phyloP scores from a whole-genome alignment of 176 grass and related monocot species.

The Musa acuminata region DNA sequence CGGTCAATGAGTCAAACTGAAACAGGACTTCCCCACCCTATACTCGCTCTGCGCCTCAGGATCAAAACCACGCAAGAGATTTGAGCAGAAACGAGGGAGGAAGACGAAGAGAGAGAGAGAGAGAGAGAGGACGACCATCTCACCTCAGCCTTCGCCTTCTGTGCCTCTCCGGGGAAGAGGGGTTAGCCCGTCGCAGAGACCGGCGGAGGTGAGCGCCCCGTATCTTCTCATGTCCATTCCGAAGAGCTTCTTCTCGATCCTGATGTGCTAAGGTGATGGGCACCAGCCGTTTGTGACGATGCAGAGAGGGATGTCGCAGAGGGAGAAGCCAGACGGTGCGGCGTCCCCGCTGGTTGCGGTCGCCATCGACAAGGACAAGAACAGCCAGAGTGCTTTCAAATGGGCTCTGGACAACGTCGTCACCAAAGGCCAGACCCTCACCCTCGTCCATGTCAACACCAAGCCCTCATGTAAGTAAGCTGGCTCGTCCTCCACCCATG shows the following conservation, averaged over 20 bases:
- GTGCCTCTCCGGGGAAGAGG: neutral
- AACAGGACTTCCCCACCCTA: no score
- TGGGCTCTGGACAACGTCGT: conserved; percentile 1
- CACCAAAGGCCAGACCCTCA: neutral
- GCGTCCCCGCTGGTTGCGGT: neutral
- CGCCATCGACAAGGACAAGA: conserved; percentile 6
- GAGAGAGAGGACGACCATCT: neutral
- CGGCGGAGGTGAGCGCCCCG: neutral
- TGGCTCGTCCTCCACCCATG: no score
- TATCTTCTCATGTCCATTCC: no score
- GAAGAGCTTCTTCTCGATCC: neutral
- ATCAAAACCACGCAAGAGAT: neutral
- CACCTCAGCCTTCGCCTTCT: neutral
- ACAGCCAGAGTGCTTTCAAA: conserved; percentile 6
- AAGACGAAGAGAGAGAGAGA: neutral
- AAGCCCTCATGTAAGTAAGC: neutral
- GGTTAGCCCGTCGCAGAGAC: neutral
- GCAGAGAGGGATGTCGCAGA: neutral
- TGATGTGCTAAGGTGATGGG: no score
- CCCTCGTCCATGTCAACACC: conserved; percentile 9
- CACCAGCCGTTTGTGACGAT: neutral
- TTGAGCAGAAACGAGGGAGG: neutral
- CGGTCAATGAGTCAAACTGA: no score
- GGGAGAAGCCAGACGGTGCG: neutral
- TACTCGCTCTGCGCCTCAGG: no score